Base-by-base conservation (phyloP, 2,329 filamentous ascomycete species). In the Chaetomiaceae sp. region DNA sequence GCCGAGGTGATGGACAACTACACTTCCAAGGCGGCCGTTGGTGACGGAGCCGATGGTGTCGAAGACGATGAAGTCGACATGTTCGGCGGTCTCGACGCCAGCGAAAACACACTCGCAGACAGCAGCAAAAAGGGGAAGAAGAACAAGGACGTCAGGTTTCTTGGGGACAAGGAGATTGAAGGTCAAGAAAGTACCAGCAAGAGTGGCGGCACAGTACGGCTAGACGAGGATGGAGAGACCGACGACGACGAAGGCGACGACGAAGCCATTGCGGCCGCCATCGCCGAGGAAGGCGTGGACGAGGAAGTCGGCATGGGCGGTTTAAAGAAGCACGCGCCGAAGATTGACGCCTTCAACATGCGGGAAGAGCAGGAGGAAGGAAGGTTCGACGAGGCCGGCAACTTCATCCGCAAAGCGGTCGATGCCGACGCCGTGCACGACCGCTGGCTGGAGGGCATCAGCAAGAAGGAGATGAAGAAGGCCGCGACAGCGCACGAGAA, bases 261-360 rank as follows among this genome's bases (percentile, higher is more conserved):
- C 24, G 78, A 78, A n/a, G 82, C 84, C 18, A 78, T 79, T n/a
- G 83, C 88, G 40, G 78, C 86, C 53, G 89, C 87, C 22, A 81
- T 81, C 38, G 67, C 87, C 27, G 88, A 87, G 54, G 81, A 86
- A 50, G 86, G 81, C 15, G 62, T 95, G 14, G 93, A 96, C 56
- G 84, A 90, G 45, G 93, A 98, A 64, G 74, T 98, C 6, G 93
- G 93, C 2, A 84, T 88, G 1, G 93, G 93, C 12, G 86, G 86
- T 2, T 84, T 94, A 58, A 97, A 96, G 70, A 86, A 83, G 58
- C 88, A 96, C 65, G 93, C 93, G 2, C 93, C 93, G 2, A 88
- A 93, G 63, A 76, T 98, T 6, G 93, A 97, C 65, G 91, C 91
- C 3, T 98, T 98, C 75, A 97, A 98, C 62, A 86, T 98, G 75